Base-by-base conservation (phyloP, 208 protist species). In the Kentomonas sorsogonicus region DNA sequence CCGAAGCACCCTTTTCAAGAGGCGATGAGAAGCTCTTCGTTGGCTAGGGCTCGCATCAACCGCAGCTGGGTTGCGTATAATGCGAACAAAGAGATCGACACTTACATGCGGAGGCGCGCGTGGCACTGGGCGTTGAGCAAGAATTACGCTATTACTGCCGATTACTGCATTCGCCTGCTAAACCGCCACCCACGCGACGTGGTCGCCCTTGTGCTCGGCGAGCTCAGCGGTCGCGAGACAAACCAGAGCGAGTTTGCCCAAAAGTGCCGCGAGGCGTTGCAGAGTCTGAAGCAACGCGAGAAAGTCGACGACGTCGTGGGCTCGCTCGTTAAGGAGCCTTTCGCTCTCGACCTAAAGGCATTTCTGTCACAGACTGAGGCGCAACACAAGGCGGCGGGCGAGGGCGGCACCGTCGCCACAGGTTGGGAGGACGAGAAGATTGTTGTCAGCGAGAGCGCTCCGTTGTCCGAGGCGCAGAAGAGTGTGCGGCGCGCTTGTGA, bases 111-210 rank as follows among this genome's bases (percentile, higher is more conserved):
- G 0, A 62, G 72, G 31, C 77, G 83, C 10, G 80, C 82, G 29
- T 88, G 72, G 76, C 75, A 91, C 53, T 90, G 81, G 74, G 34
- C 74, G 0, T 27, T 63, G 0, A 53, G 41, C 20, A 54, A 59
- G 1, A 89, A 91, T 66, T 89, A 79, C 52, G 83, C 83, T 7
- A 67, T 94, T n/a, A 69, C 87, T 0, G 72, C 83, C 1, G 87
- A 94, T 61, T 94, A 91, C 64, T 65, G 72, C 27, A 89, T 94
- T 54, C 87, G 82, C 7, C 46, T 89, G 0, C 52, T 94, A 3
- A 94, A 91, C 45, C 69, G 72, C 0, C 72, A 77, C 44, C 71
- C 78, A 2, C 64, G 67, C 1, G 83, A 91, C 54, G 69, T 79
- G 23, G 31, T 79, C 10, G 69, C 53, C 0, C 70, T 94, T 11